Base-by-base conservation (phyloP, 2,329 filamentous ascomycete species). In the Ophiostoma perfectum region DNA sequence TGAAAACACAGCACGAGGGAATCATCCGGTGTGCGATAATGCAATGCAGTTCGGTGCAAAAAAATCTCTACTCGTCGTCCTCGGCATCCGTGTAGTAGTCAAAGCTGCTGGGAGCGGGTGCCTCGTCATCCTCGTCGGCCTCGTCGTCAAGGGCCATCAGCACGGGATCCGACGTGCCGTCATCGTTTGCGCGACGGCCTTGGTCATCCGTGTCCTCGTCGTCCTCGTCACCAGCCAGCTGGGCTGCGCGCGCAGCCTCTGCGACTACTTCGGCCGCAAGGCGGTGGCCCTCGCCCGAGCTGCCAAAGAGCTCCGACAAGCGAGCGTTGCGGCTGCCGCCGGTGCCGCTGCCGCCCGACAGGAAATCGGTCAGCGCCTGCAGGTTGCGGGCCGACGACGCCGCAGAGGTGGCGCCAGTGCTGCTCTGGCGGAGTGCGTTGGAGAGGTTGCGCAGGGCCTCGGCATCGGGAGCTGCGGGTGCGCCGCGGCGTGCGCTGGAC, bases 61-160 rank as follows among this genome's bases (percentile, higher is more conserved):
- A 60, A 27, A 55, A 14, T 27, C 27, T 39, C 55, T 60, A 60
- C 55, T 60, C 75, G 47, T 82, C 81, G 16, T 81, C 79, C 44
- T 82, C 82, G 62, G 86, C 87, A 67, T 92, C 90, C 5, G 88
- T 88, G 73, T 89, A 88, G 77, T 95, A 93, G 70, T 94, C 90
- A 78, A 95, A 95, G 66, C 91, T 88, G 11, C 81, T 80, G 5
- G 91, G 92, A 6, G 86, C 77, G 49, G 84, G 80, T 1, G 91
- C 91, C 76, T 94, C 91, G 73, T 90, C 88, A 12, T 86, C 88
- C 45, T 83, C 88, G 71, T 92, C 90, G 9, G 83, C 87, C 74
- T 94, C 91, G 78, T 98, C 94, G 74, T 97, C 93, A 68, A 89
- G 91, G 0, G 90, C 92, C 27, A 27, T 27, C 27, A 27, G 27